Evolutionary conservation across 2,329 filamentous ascomycete species (phyloP).

Genomic region (Exophiala lecanii-corni): DNA sequence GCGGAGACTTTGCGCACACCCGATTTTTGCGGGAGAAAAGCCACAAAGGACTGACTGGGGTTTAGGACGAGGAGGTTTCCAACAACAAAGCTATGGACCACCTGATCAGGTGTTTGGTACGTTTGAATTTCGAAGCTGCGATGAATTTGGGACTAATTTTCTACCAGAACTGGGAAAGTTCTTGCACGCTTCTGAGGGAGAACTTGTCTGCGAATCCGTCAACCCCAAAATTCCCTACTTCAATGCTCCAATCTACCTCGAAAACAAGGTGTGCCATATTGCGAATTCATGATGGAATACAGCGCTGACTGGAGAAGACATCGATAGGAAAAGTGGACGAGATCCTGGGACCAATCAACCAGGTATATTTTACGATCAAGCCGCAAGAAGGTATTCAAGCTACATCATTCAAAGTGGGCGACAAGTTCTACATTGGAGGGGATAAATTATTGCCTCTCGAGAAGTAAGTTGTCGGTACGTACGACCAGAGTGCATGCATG

Average conservation of each 20-base stretch:
- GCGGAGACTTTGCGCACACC: conserved; percentile 10
- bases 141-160: conserved; percentile 29
- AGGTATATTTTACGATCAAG: conserved; percentile 98
- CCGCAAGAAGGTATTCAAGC: conserved; percentile 94
- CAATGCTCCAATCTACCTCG: conserved; percentile 97
- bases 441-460: conserved; percentile 95
- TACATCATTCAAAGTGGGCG: conserved; percentile 87
- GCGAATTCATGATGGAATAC: neutral
- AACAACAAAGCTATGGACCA: conserved; percentile 58
- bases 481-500: conserved; percentile 5
- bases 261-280: conserved; percentile 72
- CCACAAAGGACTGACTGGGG: conserved; percentile 11
- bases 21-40: conserved; percentile 23
- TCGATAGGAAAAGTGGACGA: conserved; percentile 96
- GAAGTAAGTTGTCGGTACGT: conserved; percentile 50
- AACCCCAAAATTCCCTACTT: conserved; percentile 98
- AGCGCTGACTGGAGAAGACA: conserved; percentile 48
- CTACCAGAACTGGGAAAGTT: conserved; percentile 82
- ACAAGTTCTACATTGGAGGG: conserved; percentile 93
- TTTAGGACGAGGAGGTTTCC: conserved; percentile 55
- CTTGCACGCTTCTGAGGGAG: conserved; percentile 90
- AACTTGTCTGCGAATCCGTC: conserved; percentile 94
- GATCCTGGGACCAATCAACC: conserved; percentile 93
- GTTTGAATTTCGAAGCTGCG: no score
- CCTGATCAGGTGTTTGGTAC: conserved; percentile 57